Evolutionary conservation across 352 stramenopile genomes (phyloP).

Genomic region (Paralagenidium karlingii): DNA sequence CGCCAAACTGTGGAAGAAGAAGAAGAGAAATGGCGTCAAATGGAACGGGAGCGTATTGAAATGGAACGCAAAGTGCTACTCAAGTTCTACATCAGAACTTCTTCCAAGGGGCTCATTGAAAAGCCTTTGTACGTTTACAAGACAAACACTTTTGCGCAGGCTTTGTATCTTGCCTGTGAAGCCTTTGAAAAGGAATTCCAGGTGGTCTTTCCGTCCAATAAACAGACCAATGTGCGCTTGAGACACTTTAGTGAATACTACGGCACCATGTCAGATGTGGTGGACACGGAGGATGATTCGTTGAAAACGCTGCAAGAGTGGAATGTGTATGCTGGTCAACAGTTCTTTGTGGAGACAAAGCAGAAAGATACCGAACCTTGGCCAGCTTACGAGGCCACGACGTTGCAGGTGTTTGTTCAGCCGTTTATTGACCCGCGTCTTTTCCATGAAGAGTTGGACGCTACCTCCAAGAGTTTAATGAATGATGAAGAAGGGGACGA

Average conservation of each 20-base stretch:
- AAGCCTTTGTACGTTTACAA: constrained; percentile 69
- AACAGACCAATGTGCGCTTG: constrained; percentile 38
- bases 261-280: constrained; percentile 45
- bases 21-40: constrained; percentile 33
- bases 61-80: constrained; percentile 64
- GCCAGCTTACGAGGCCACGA: constrained; percentile 45
- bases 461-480: too few relatives aligned
- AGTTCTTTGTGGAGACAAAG: constrained; percentile 62
- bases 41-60: constrained; percentile 56
- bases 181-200: constrained; percentile 45
- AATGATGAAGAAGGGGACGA: too few relatives aligned
- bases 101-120: constrained; percentile 43
- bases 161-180: constrained; percentile 22
- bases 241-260: constrained; percentile 73
- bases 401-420: constrained; percentile 61
- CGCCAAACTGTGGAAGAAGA: constrained; percentile 51
- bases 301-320: constrained; percentile 29
- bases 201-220: constrained; percentile 18
- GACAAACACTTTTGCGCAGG: constrained; percentile 45
- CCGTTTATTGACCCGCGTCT: constrained; percentile 23
- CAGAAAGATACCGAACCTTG: constrained; percentile 41
- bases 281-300: constrained; percentile 29
- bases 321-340: constrained; percentile 54
- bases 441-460: neutral
- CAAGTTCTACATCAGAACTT: constrained; percentile 46